A percentile compares a stretch with the other conserved stretches of the same genome.
phyloP scores from a whole-genome alignment of 306 rosid species.

The Castanea crenata region DNA sequence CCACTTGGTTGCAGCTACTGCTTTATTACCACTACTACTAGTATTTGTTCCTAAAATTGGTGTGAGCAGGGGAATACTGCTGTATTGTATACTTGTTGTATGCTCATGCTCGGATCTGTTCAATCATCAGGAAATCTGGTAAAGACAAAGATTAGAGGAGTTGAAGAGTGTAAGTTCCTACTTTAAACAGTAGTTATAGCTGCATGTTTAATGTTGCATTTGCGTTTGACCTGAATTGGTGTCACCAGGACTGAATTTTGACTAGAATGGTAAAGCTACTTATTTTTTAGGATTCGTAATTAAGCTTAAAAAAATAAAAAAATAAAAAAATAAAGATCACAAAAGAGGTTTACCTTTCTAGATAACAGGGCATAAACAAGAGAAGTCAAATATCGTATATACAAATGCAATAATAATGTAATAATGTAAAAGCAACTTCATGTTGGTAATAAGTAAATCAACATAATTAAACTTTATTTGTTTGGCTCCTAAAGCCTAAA shows the following conservation, averaged over 20 bases:
- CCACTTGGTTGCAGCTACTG: not conserved
- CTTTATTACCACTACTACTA: not conserved
- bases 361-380: not conserved
- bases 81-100: conserved; percentile 70
- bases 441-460: not conserved
- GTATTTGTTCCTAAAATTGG: conserved; percentile 9
- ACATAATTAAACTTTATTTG: not conserved
- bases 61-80: conserved; percentile 85
- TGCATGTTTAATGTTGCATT: not conserved
- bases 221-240: not conserved
- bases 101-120: conserved; percentile 95
- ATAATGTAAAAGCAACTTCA: not conserved
- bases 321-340: not conserved
- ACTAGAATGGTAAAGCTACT: not conserved
- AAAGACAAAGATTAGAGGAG: conserved; percentile 58
- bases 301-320: too few species aligned
- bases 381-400: not conserved
- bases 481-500: not conserved
- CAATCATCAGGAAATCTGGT: conserved; percentile 90
- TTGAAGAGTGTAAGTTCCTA: conserved; percentile 63
- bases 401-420: not conserved
- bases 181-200: not conserved
- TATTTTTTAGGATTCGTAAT: not conserved
- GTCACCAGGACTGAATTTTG: not conserved
- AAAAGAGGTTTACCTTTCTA: not conserved